A percentile compares a stretch with the other conserved stretches of the same genome.
Conservation (phyloP, 2,329 filamentous ascomycete species). For the Aspergillaceae sp. region DNA sequence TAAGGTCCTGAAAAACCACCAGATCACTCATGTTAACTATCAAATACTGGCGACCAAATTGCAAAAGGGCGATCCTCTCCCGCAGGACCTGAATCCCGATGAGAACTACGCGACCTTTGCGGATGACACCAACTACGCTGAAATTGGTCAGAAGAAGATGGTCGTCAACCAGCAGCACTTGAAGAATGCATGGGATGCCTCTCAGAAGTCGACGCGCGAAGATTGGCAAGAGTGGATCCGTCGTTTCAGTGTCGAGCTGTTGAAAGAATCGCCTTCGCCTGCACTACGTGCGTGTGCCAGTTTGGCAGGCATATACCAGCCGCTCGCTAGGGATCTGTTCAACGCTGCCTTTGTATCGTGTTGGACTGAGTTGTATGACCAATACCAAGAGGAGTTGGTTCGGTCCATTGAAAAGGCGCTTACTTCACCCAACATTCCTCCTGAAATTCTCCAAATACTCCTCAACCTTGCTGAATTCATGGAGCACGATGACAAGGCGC, state of each 20-base stretch:
- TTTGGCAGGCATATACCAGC: slow-evolving; percentile 82
- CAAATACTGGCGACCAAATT: slow-evolving; percentile 86
- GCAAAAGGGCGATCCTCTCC: slow-evolving; percentile 88
- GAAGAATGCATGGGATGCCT: slow-evolving; percentile 94
- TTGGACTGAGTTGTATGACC: slow-evolving; percentile 95
- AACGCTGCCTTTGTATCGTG: slow-evolving; percentile 98
- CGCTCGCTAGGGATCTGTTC: slow-evolving; percentile 86
- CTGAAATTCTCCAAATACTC: slow-evolving; percentile 86
- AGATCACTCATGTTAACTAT: slow-evolving; percentile 84
- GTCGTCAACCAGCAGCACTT: slow-evolving; percentile 97
- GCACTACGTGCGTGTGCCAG: slow-evolving; percentile 87
- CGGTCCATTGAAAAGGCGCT: slow-evolving; percentile 92
- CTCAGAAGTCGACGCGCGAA: slow-evolving; percentile 91
- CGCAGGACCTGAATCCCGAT: slow-evolving; percentile 85
- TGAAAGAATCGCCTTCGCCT: slow-evolving; percentile 93
- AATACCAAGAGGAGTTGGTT: slow-evolving; percentile 94
- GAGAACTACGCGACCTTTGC: slow-evolving; percentile 67
- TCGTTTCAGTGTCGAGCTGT: slow-evolving; percentile 85
- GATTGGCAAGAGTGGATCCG: slow-evolving; percentile 99
- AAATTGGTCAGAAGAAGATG: slow-evolving; percentile 84
- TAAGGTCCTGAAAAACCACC: slow-evolving; percentile 69
- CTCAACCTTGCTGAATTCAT: slow-evolving; percentile 98
- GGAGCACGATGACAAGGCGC: slow-evolving; percentile 97
- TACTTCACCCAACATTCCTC: slow-evolving; percentile 88
- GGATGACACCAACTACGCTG: slow-evolving; percentile 72